Percentiles rank a stretch among this genome's conserved stretches.
These are phyloP conservation scores for Ustanciosporium gigantosporum DNA, from an alignment of 1,284 basidiomycete genomes.

Conservation along the genomic window DNA sequence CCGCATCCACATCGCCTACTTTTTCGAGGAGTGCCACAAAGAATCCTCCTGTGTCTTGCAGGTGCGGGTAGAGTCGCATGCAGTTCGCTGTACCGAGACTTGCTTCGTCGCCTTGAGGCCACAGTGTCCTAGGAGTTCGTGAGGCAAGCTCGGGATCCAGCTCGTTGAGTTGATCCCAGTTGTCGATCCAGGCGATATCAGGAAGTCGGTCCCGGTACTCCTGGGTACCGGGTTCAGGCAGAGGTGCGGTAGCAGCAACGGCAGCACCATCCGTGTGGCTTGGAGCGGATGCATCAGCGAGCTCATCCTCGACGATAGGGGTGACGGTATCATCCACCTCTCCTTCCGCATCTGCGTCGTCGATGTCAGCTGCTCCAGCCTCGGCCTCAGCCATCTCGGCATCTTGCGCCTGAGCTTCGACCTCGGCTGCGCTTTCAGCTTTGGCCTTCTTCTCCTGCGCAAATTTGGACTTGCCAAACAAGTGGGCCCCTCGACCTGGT, in stretches of 20 bases:
- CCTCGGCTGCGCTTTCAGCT: slow-evolving; percentile 8
- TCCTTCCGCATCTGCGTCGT: slow-evolving; percentile 34
- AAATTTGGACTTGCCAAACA: slow-evolving; percentile 41
- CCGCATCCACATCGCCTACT: slow-evolving; percentile 43
- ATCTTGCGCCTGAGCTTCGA: slow-evolving; percentile 11
- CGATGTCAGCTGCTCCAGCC: too few species aligned
- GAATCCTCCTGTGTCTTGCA: slow-evolving; percentile 97
- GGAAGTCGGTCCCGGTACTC: slow-evolving; percentile 45
- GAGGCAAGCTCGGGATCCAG: slow-evolving; percentile 50
- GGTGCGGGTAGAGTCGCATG: slow-evolving; percentile 74
- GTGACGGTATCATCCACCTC: slow-evolving; percentile 15
- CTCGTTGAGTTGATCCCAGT: slow-evolving; percentile 49
- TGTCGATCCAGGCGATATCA: slow-evolving; percentile 51
- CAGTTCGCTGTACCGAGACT: slow-evolving; percentile 48
- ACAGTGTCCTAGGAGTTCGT: slow-evolving; percentile 47
- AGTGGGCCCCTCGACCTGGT: slow-evolving; percentile 48
- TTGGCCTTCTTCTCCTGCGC: slow-evolving; percentile 11
- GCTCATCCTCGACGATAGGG: slow-evolving; percentile 1
- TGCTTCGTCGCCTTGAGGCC: slow-evolving; percentile 58
- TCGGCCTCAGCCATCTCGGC: slow-evolving; percentile 13
- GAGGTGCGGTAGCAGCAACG: slow-evolving; percentile 4
- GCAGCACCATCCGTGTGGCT: slow-evolving; percentile 2
- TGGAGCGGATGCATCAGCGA: slow-evolving; percentile 1
- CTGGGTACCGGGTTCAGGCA: slow-evolving; percentile 29
- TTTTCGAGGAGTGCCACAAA: slow-evolving; percentile 87